Conservation (phyloP, 2,329 filamentous ascomycete genomes). For the Cladophialophora bantiana region DNA sequence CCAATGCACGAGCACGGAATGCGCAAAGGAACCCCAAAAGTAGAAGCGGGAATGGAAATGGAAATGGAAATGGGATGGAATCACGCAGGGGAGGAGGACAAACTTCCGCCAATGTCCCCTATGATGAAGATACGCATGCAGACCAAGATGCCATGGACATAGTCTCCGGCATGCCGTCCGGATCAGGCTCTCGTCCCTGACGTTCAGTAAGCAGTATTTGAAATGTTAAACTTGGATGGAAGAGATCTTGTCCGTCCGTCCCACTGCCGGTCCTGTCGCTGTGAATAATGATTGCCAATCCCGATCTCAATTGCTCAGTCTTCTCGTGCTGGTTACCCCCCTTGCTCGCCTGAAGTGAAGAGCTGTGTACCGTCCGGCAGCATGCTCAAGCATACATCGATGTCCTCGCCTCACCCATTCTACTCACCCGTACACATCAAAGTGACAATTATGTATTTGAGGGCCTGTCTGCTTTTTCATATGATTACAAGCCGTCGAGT, state of each 20-base stretch:
- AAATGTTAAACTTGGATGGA: background rate
- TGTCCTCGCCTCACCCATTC: background rate
- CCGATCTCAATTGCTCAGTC: background rate
- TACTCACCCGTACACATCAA: background rate
- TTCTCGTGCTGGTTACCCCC: background rate
- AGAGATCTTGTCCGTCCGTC: background rate
- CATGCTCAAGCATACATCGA: background rate
- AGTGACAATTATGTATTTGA: slow-evolving; percentile 1
- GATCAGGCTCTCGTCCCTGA: slow-evolving; percentile 19
- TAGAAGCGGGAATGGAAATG: background rate
- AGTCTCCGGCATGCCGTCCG: slow-evolving; percentile 20
- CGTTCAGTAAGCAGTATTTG: background rate
- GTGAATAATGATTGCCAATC: background rate
- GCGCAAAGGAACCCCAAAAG: background rate
- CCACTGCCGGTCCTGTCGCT: background rate
- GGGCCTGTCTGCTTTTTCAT: background rate
- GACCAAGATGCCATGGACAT: slow-evolving; percentile 31
- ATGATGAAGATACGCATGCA: slow-evolving; percentile 23
- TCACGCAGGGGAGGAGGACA: background rate
- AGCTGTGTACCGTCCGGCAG: background rate
- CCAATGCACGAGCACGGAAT: background rate
- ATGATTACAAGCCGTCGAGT: background rate
- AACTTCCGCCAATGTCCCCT: background rate
- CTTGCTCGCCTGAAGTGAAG: no score
- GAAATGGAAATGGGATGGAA: background rate